Conservation (phyloP, 495 filamentous ascomycete species). For the Neurospora cerealis region DNA sequence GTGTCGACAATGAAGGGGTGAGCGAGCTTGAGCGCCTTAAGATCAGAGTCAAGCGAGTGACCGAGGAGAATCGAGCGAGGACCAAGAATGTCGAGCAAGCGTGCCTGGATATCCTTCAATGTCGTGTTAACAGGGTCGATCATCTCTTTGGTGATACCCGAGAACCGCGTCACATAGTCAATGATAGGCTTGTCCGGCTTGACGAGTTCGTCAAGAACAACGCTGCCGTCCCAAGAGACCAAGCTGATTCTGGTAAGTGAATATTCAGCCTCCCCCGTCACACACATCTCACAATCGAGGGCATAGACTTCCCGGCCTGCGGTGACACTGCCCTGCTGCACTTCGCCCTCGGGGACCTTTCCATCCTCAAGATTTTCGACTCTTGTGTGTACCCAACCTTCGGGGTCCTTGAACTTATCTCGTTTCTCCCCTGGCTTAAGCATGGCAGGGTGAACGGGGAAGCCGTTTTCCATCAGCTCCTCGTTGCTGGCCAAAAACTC, state of each 20-base stretch:
- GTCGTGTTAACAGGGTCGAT: constrained; percentile 75
- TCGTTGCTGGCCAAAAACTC: constrained; percentile 58
- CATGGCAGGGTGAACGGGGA: constrained; percentile 66
- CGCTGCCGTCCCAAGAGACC: constrained; percentile 72
- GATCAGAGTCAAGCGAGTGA: constrained; percentile 85
- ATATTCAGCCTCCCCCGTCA: constrained; percentile 60
- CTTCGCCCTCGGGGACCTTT: constrained; percentile 52
- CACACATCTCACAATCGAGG: constrained; percentile 95
- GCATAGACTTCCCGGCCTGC: constrained; percentile 72
- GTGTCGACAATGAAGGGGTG: constrained; percentile 94
- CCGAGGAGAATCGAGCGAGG: constrained; percentile 75
- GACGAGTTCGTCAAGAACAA: constrained; percentile 80
- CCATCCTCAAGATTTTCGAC: constrained; percentile 59
- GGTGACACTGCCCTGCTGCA: constrained; percentile 72
- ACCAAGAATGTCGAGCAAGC: constrained; percentile 60
- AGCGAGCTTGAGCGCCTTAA: constrained; percentile 70
- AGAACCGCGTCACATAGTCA: constrained; percentile 83
- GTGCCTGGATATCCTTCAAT: constrained; percentile 70
- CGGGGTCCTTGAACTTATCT: constrained; percentile 32
- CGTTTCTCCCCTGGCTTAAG: constrained; percentile 36
- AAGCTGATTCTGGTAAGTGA: constrained; percentile 84
- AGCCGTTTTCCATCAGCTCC: constrained; percentile 75
- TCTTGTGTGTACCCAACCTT: constrained; percentile 77
- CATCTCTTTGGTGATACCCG: constrained; percentile 80
- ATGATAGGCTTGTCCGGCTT: constrained; percentile 77